Evolutionary conservation across 2,329 filamentous ascomycete species (phyloP).

Genomic region (Akanthomyces uredinophilus): DNA sequence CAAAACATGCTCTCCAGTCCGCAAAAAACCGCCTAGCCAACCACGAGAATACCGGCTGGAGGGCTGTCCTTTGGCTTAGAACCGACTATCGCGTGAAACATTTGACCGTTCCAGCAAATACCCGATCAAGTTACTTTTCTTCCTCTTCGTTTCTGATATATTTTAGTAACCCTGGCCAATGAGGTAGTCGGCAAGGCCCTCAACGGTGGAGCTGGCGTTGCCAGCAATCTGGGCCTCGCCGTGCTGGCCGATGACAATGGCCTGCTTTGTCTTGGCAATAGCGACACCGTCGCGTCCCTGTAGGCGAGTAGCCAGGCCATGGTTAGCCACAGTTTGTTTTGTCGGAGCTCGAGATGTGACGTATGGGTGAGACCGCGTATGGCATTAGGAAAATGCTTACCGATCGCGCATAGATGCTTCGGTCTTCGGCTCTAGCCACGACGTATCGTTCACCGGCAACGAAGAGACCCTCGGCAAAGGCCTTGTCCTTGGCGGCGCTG

Average conservation of each 20-base stretch:
- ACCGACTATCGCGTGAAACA: not conserved
- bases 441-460: constrained; percentile 75
- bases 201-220: constrained; percentile 71
- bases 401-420: constrained; percentile 81
- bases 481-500: constrained; percentile 52
- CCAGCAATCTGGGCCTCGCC: constrained; percentile 66
- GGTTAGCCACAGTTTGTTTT: not conserved
- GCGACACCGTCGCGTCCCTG: constrained; percentile 73
- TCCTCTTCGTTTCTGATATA: not conserved
- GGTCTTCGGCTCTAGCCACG: constrained; percentile 67
- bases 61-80: not conserved
- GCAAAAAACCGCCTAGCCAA: not conserved
- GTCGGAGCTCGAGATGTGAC: not conserved
- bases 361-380: not conserved
- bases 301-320: constrained; percentile 4
- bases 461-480: constrained; percentile 68
- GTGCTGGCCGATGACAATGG: constrained; percentile 86
- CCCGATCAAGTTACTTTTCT: not conserved
- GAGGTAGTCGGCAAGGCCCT: constrained; percentile 83
- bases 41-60: not conserved
- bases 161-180: constrained; percentile 69
- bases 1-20: not conserved
- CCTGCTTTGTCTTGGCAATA: constrained; percentile 81
- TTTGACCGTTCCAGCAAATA: not conserved
- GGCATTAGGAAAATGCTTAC: constrained; percentile 42